These are phyloP conservation scores for Pythium folliculosum DNA, from an alignment of 352 stramenopile species.

Conservation along the genomic window DNA sequence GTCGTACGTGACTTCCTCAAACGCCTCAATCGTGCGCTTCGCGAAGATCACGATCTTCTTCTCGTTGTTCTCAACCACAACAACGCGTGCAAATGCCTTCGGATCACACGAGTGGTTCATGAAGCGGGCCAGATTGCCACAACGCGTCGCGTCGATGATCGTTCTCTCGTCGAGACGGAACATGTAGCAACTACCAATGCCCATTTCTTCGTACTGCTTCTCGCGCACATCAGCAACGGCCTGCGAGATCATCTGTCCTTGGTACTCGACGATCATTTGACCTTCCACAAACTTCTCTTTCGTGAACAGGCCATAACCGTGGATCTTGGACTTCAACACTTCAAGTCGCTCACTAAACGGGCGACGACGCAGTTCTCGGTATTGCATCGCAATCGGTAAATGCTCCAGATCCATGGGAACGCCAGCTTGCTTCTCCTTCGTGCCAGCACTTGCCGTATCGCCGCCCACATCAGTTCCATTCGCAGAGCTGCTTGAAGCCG, in stretches of 20 bases:
- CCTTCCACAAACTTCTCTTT: conserved; percentile 89
- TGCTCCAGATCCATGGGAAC: conserved; percentile 83
- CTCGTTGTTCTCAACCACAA: conserved; percentile 80
- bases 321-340: conserved; percentile 94
- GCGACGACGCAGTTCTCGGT: conserved; percentile 90
- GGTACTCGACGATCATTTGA: conserved; percentile 97
- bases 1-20: conserved; percentile 96
- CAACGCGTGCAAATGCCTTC: conserved; percentile 94
- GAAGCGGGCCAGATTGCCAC: conserved; percentile 94
- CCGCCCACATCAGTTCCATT: conserved; percentile 10
- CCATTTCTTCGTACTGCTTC: conserved; percentile 92
- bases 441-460: conserved; percentile 9
- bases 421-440: conserved; percentile 29
- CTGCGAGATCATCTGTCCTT: conserved; percentile 93
- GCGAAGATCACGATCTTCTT: conserved; percentile 98
- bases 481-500: conserved; percentile 6
- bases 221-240: conserved; percentile 92
- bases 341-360: conserved; percentile 90
- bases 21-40: conserved; percentile 87
- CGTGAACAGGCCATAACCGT: conserved; percentile 96
- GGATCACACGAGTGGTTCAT: conserved; percentile 97
- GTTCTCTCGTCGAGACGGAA: conserved; percentile 95
- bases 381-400: conserved; percentile 87
- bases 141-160: conserved; percentile 95
- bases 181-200: conserved; percentile 97